Evolutionary conservation across 2,329 filamentous ascomycete genomes (phyloP).

Genomic region (Hymenoscyphus scutula): DNA sequence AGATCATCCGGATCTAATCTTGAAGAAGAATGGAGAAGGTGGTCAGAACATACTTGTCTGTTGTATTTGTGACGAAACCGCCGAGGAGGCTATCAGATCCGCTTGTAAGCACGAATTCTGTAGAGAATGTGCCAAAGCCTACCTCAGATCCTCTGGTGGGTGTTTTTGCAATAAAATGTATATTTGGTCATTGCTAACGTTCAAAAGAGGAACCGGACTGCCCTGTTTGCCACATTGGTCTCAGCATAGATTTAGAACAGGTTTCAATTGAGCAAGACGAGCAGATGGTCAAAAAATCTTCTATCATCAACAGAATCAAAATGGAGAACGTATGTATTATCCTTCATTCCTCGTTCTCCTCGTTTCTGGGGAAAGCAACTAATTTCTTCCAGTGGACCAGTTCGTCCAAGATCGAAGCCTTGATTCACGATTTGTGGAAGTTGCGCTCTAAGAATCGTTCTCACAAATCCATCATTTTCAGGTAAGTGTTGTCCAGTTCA

Average conservation of each 20-base stretch:
- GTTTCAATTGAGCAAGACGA: slow-evolving; percentile 94
- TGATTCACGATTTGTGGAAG: slow-evolving; percentile 91
- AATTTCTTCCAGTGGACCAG: slow-evolving; percentile 67
- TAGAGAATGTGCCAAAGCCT: slow-evolving; percentile 74
- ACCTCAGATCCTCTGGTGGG: slow-evolving; percentile 73
- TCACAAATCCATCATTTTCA: slow-evolving; percentile 93
- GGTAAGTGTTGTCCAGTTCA: too few species aligned
- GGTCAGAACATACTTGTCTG: slow-evolving; percentile 90
- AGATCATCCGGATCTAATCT: slow-evolving; percentile 89
- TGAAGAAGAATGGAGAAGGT: slow-evolving; percentile 82
- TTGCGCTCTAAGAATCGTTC: slow-evolving; percentile 89
- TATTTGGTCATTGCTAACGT: slow-evolving; percentile 17
- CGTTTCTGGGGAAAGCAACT: too few species aligned
- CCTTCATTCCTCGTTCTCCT: too few species aligned
- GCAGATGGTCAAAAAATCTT: slow-evolving; percentile 82
- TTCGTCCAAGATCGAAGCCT: slow-evolving; percentile 94
- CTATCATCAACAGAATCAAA: slow-evolving; percentile 97
- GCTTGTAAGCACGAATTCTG: slow-evolving; percentile 93
- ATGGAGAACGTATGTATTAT: slow-evolving; percentile 68
- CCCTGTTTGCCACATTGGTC: slow-evolving; percentile 84
- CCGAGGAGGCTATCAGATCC: slow-evolving; percentile 90
- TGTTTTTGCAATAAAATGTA: slow-evolving; percentile 32
- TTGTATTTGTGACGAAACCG: slow-evolving; percentile 93
- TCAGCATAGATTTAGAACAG: slow-evolving; percentile 91
- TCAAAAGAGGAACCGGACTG: slow-evolving; percentile 63